A percentile compares a stretch with the other conserved stretches of the same genome.
These are phyloP conservation scores for Alternaria dauci DNA, from an alignment of 2,329 filamentous ascomycete species.

Conservation along the genomic window DNA sequence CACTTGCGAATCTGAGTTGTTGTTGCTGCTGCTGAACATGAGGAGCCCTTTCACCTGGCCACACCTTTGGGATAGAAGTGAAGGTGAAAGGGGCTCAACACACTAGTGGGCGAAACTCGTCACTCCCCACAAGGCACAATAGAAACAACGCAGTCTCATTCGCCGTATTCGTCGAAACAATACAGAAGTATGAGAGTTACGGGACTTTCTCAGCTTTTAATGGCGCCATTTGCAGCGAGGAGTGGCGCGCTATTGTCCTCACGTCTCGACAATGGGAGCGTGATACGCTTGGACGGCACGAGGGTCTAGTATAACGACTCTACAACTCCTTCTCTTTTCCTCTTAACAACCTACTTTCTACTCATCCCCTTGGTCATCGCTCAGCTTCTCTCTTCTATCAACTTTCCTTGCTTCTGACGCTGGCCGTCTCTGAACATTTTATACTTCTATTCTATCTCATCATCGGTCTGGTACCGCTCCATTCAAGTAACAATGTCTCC, in stretches of 20 bases:
- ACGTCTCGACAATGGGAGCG: slow-evolving; percentile 5
- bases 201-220: background rate
- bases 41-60: background rate
- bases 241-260: slow-evolving; percentile 3
- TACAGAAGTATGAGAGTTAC: background rate
- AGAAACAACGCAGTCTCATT: background rate
- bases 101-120: background rate
- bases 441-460: background rate
- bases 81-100: slow-evolving; percentile 5
- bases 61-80: background rate
- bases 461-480: slow-evolving; percentile 2
- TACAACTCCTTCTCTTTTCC: background rate
- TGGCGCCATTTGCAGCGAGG: background rate
- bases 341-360: background rate
- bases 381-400: background rate
- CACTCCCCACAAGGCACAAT: slow-evolving; percentile 4
- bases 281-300: background rate
- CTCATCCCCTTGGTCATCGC: background rate
- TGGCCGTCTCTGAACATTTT: slow-evolving; percentile 10
- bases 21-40: background rate
- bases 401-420: slow-evolving; percentile 8
- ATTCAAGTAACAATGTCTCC: slow-evolving; percentile 2
- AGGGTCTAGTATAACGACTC: background rate
- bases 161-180: background rate
- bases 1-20: background rate